These are phyloP conservation scores for Fusarium brachygibbosum DNA, from an alignment of 2,329 filamentous ascomycete species.

Conservation along the genomic window DNA sequence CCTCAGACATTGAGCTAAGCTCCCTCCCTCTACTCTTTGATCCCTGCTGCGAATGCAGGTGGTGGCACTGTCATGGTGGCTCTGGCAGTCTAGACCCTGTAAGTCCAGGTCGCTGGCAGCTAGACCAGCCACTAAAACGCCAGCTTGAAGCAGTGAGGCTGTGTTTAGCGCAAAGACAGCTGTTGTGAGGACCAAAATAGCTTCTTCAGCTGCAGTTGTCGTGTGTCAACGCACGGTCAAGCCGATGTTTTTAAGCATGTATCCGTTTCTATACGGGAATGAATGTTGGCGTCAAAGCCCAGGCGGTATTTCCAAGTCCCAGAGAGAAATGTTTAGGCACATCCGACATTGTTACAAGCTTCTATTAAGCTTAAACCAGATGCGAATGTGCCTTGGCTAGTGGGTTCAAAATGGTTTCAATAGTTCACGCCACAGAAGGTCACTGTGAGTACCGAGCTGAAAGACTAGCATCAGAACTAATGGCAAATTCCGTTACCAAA, in stretches of 20 bases:
- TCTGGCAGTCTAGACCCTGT: slow-evolving; percentile 30
- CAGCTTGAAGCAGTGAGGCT: slow-evolving; percentile 13
- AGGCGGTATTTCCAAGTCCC: background rate
- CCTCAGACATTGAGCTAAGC: slow-evolving; percentile 3
- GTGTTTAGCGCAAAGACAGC: slow-evolving; percentile 19
- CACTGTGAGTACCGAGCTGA: background rate
- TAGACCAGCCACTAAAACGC: slow-evolving; percentile 29
- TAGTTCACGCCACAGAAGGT: background rate
- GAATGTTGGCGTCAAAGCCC: background rate
- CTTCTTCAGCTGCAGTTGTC: slow-evolving; percentile 2
- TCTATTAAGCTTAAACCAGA: slow-evolving; percentile 9
- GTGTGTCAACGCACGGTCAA: slow-evolving; percentile 3
- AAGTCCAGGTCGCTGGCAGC: slow-evolving; percentile 7
- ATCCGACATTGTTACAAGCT: background rate
- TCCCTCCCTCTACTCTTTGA: slow-evolving; percentile 25
- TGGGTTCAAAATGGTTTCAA: background rate
- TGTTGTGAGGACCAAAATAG: slow-evolving; percentile 27
- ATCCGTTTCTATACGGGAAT: slow-evolving; percentile 5
- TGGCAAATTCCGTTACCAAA: background rate
- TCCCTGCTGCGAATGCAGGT: slow-evolving; percentile 14
- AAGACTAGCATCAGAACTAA: background rate
- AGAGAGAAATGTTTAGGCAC: background rate
- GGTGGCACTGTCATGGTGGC: slow-evolving; percentile 33
- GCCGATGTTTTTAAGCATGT: background rate
- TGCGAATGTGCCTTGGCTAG: background rate